Base-by-base conservation (phyloP, 2,329 filamentous ascomycete species). In the Cryoendolithus antarcticus region DNA sequence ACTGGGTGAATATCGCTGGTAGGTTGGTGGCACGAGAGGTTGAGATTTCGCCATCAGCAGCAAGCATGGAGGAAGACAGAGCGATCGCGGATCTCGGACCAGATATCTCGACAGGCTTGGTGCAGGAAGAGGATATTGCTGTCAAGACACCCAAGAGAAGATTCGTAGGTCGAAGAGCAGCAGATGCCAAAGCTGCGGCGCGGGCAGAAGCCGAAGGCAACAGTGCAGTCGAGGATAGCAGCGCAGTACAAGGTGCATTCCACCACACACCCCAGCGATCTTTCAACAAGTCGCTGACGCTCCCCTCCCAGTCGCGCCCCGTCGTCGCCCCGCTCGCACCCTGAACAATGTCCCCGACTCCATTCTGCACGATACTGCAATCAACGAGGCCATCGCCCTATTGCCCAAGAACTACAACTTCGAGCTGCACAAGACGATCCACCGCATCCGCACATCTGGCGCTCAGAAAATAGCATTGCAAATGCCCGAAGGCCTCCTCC, bases 401-500 rank as follows among this genome's bases (percentile, higher is more conserved):
- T 75, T 98, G 2, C 91, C 91, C 1, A 68, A 76, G n/a, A 98
- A 98, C 67, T 98, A 98, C 71, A 89, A 84, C 52, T 98, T 98
- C 59, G 91, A 98, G 66, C 86, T 98, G 40, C 91, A 86, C 58
- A 98, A 98, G 66, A 98, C 91, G 6, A 93, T 98, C 53, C 86
- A 96, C 62, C 79, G 89, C 35, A 88, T 98, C 60, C 81, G 85
- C 33, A 81, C 80, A 1, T 77, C 81, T 6, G 77, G 74, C 6
- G 80, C 88, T 2, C 89, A 79, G 57, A 82, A 80, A 48, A 79
- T 98, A 2, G 93, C 89, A 0, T 70, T 98, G n/a, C 91, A 98
- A 62, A 91, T 98, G 70, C 91, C 91, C 4, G 93, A 98, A 62
- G 91, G 91, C 1, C 72, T 98, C 2, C 74, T 98, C 21, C 70